Evolutionary conservation across 495 filamentous ascomycete genomes (phyloP).

Genomic region (Pseudotulostoma volvatum): DNA sequence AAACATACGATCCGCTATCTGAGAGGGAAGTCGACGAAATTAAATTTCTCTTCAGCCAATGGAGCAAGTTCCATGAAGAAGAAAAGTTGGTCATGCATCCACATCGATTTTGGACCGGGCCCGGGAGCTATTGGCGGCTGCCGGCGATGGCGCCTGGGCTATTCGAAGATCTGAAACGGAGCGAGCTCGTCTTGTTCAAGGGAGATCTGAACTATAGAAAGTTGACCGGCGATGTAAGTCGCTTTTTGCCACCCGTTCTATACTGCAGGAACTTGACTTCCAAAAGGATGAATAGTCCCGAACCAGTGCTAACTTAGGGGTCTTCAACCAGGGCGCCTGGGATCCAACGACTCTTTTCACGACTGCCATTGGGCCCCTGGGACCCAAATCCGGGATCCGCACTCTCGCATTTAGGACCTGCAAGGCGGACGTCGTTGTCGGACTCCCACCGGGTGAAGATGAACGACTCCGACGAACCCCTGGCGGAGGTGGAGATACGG

Average conservation of each 20-base stretch:
- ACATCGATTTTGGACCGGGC: slow-evolving; percentile 79
- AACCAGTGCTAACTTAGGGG: slow-evolving; percentile 5
- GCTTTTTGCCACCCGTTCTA: background rate
- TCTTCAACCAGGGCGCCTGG: slow-evolving; percentile 50
- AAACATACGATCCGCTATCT: slow-evolving; percentile 35
- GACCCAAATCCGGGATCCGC: slow-evolving; percentile 62
- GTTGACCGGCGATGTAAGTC: slow-evolving; percentile 65
- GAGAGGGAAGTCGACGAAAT: slow-evolving; percentile 53
- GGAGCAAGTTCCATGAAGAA: slow-evolving; percentile 62
- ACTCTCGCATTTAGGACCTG: slow-evolving; percentile 77
- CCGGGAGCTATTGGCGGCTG: slow-evolving; percentile 73
- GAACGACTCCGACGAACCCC: slow-evolving; percentile 55
- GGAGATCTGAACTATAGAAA: slow-evolving; percentile 95
- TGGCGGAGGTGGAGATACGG: slow-evolving; percentile 49
- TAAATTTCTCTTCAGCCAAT: slow-evolving; percentile 61
- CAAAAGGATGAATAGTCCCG: too few relatives aligned
- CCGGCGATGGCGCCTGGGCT: slow-evolving; percentile 49
- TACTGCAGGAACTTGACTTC: background rate
- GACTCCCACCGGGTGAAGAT: slow-evolving; percentile 61
- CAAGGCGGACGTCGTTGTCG: slow-evolving; percentile 92
- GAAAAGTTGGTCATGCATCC: slow-evolving; percentile 65
- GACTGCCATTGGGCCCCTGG: slow-evolving; percentile 74
- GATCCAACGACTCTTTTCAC: slow-evolving; percentile 73
- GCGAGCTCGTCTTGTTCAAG: slow-evolving; percentile 90
- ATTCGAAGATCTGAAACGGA: slow-evolving; percentile 60